These are phyloP conservation scores for Colletotrichum cereale DNA, from an alignment of 2,329 filamentous ascomycete genomes.

Conservation along the genomic window DNA sequence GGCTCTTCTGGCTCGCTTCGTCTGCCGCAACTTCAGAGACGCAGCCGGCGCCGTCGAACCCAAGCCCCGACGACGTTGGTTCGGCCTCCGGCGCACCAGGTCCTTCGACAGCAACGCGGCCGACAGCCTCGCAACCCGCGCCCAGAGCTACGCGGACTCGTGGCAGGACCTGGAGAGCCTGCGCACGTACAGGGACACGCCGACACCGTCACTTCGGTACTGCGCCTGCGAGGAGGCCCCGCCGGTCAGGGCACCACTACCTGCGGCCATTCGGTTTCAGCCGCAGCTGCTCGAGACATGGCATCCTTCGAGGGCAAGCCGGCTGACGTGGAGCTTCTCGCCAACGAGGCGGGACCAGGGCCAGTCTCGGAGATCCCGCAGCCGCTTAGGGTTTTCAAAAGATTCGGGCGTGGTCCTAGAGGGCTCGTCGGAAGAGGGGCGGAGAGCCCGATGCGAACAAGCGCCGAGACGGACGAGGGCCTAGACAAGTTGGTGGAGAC, in stretches of 20 bases:
- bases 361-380: slow-evolving; percentile 50
- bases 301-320: slow-evolving; percentile 47
- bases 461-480: slow-evolving; percentile 45
- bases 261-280: slow-evolving; percentile 2
- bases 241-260: not conserved
- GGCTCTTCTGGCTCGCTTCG: slow-evolving; percentile 25
- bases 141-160: slow-evolving; percentile 45
- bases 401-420: slow-evolving; percentile 40
- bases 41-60: slow-evolving; percentile 30
- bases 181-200: slow-evolving; percentile 11
- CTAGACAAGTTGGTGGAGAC: slow-evolving; percentile 46
- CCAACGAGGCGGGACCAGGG: slow-evolving; percentile 42
- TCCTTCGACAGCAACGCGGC: not conserved
- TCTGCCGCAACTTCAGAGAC: slow-evolving; percentile 34
- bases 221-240: slow-evolving; percentile 12
- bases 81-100: slow-evolving; percentile 19
- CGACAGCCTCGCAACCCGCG: slow-evolving; percentile 11
- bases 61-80: slow-evolving; percentile 19
- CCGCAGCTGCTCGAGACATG: slow-evolving; percentile 47
- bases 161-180: slow-evolving; percentile 52
- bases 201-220: slow-evolving; percentile 18
- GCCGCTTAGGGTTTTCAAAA: slow-evolving; percentile 65
- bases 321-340: slow-evolving; percentile 49
- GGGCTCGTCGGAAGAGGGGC: slow-evolving; percentile 33
- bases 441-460: slow-evolving; percentile 43